Evolutionary conservation across 805 yeast species (phyloP), one percentile per base, ranked within the genome.

Genomic region (Candida boleticola): DNA sequence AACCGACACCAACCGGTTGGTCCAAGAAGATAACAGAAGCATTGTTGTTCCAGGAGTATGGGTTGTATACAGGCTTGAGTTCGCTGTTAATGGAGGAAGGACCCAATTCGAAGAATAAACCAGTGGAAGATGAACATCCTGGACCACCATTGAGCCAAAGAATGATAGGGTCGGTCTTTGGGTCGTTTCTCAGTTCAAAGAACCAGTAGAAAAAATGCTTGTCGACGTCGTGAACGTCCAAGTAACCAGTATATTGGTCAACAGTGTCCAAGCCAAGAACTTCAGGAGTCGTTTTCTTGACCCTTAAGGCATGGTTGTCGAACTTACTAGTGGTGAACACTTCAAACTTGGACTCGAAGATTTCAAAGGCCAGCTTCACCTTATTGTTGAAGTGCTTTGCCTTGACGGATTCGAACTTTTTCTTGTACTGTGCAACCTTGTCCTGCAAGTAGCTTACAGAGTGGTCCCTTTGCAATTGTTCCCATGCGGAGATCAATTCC

Each of bases 331-430:
- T 14, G 21, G 35, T 19, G 22, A 31, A 31, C 68, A 44, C 58
- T 26, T 42, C 40, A 30, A 33, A 29, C 19, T 43, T 43, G 71
- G 71, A 52, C 82, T 82, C 1, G 85, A 77, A 1, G 77, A 60
- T 53, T 82, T 78, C 47, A 85, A 63, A 1, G 88, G 75, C 10
- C 89, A 76, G 10, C 87, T 80, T 35, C 83, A 59, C 10, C 88
- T 81, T 26, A 85, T 81, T 76, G 83, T 31, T 31, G 11, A 16
- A 31, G 7, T 31, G 16, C 11, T 16, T 31, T n/a, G 19, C 19
- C 6, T n/a, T 13, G 14, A 29, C 14, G 5, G 31, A 17, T 29
- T 29, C 14, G 6, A 5, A 13, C 14, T 7, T 6, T 13, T 29
- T 29, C 31, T 13, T 13, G 14, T 29, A 29, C 5, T 29, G 7